Evolutionary conservation across 1,284 basidiomycete species (phyloP).

Genomic region (Afroboletus lepidellus): DNA sequence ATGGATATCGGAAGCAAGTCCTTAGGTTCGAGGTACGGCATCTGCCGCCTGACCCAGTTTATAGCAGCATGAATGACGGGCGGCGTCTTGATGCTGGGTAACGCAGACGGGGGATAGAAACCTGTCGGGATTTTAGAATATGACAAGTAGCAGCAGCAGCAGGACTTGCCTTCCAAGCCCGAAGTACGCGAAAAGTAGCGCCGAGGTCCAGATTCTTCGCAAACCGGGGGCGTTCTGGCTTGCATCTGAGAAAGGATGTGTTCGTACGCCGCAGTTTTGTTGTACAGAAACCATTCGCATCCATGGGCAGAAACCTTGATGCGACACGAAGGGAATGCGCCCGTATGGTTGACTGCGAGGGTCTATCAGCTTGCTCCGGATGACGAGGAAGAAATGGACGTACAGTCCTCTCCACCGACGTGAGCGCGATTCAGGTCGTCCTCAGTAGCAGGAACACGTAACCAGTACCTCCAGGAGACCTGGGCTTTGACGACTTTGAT

Average conservation of each 20-base stretch:
- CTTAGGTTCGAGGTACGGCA: constrained; percentile 71
- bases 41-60: constrained; percentile 54
- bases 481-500: constrained; percentile 80
- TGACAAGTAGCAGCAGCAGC: constrained; percentile 10
- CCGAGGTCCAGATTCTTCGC: constrained; percentile 17
- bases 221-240: constrained; percentile 34
- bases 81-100: constrained; percentile 42
- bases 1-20: constrained; percentile 82
- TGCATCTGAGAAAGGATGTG: constrained; percentile 77
- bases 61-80: constrained; percentile 44
- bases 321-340: constrained; percentile 62
- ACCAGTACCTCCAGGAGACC: constrained; percentile 91
- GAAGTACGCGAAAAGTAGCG: constrained; percentile 27
- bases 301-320: constrained; percentile 79
- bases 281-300: constrained; percentile 89
- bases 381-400: constrained; percentile 18
- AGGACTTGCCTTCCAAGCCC: constrained; percentile 28
- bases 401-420: constrained; percentile 50
- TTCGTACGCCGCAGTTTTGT: constrained; percentile 85
- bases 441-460: constrained; percentile 65
- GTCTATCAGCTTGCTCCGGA: constrained; percentile 5
- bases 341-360: constrained; percentile 35
- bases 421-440: constrained; percentile 61
- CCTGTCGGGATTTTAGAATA: constrained; percentile 25
- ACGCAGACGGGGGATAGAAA: constrained; percentile 33